These are phyloP conservation scores for Diaporthe sp. DNA, from an alignment of 2,329 filamentous ascomycete species.

Conservation along the genomic window DNA sequence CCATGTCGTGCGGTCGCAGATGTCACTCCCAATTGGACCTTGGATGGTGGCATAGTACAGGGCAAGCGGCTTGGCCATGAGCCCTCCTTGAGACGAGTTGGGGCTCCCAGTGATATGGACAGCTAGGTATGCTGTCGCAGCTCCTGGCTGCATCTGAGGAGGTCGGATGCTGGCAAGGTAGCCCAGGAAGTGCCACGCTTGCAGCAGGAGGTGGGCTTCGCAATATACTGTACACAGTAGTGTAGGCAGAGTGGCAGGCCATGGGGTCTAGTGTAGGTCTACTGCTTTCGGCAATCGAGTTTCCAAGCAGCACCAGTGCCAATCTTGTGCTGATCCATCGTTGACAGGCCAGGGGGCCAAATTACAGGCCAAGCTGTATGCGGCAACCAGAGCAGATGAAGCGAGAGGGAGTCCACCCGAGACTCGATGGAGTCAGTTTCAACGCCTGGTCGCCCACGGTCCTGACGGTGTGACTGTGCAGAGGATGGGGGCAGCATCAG, in stretches of 20 bases:
- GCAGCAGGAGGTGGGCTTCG: neutral
- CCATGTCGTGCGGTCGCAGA: neutral
- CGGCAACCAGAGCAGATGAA: conserved; percentile 4
- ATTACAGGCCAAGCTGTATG: neutral
- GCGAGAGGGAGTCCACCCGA: conserved; percentile 2
- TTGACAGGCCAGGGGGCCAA: conserved; percentile 22
- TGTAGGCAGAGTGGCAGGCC: neutral
- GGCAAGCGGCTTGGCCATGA: conserved; percentile 16
- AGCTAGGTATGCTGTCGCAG: neutral
- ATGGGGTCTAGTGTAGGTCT: neutral
- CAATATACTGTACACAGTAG: conserved; percentile 15
- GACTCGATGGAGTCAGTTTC: conserved; percentile 23
- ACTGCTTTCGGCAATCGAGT: conserved; percentile 28
- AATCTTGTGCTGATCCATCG: conserved; percentile 24
- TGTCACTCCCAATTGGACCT: conserved; percentile 23
- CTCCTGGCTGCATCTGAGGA: neutral
- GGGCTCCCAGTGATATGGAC: neutral
- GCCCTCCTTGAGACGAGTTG: neutral
- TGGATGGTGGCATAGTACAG: neutral
- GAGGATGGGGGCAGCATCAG: neutral
- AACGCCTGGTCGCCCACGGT: neutral
- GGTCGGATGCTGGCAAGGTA: neutral
- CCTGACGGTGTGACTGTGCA: neutral
- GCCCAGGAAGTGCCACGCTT: neutral
- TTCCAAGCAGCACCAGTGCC: conserved; percentile 23